Evolutionary conservation across 768 basidiomycete species (phyloP).

Genomic region (Xerocomellus chrysenteron): DNA sequence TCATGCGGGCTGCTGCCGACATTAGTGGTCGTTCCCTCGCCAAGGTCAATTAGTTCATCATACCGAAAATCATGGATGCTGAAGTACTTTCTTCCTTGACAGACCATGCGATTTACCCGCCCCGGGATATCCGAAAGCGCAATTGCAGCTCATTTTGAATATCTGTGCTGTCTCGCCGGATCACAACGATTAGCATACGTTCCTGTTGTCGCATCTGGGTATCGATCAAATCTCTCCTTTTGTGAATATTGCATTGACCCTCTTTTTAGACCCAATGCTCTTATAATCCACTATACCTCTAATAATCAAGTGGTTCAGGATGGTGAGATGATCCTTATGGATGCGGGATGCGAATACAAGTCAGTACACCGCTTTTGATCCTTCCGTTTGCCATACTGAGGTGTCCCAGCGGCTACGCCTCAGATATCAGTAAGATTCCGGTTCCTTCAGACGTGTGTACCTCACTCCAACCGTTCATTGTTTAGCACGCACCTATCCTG

Average conservation of each 20-base stretch:
- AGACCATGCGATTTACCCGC: constrained; percentile 83
- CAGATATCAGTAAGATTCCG: constrained; percentile 76
- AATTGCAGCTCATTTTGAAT: constrained; percentile 86
- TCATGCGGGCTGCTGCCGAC: constrained; percentile 85
- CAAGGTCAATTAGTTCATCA: constrained; percentile 49
- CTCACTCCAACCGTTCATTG: constrained; percentile 5
- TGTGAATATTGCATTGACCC: not conserved
- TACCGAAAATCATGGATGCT: not conserved
- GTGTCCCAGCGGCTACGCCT: constrained; percentile 75
- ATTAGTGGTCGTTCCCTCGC: constrained; percentile 86
- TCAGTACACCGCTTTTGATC: constrained; percentile 33
- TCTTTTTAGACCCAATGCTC: constrained; percentile 67
- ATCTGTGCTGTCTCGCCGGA: constrained; percentile 75
- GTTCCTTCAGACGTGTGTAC: not conserved
- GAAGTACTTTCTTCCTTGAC: not conserved
- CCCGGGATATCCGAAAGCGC: constrained; percentile 57
- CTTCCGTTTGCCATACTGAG: constrained; percentile 2
- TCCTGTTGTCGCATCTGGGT: constrained; percentile 96
- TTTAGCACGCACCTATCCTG: constrained; percentile 85
- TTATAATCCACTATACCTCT: constrained; percentile 92
- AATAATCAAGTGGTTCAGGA: constrained; percentile 77
- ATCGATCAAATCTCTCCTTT: constrained; percentile 9
- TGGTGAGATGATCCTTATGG: constrained; percentile 79
- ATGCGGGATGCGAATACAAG: constrained; percentile 94
- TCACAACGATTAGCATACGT: constrained; percentile 93